These are phyloP conservation scores for Candida gigantensis DNA, from an alignment of 1,139 yeast species.

Conservation along the genomic window DNA sequence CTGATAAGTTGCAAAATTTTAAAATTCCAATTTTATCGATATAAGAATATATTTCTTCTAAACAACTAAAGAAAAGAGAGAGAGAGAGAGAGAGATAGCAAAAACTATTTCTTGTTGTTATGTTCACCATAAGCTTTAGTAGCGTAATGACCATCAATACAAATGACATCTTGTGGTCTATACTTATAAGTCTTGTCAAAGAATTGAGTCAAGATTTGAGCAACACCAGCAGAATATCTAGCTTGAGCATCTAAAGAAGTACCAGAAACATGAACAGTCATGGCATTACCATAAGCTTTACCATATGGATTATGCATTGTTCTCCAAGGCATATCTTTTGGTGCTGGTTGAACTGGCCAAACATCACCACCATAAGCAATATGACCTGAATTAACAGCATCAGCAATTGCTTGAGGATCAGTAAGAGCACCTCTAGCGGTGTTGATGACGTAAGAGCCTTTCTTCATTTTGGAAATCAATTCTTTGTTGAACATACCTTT, in stretches of 20 bases:
- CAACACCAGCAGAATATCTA: constrained; percentile 70
- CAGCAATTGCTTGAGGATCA: constrained; percentile 73
- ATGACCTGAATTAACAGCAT: constrained; percentile 67
- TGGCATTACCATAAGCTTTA: constrained; percentile 65
- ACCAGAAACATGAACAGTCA: constrained; percentile 84
- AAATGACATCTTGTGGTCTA: constrained; percentile 72
- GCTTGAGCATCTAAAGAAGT: constrained; percentile 79
- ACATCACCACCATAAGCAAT: constrained; percentile 83
- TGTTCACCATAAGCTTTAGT: constrained; percentile 54
- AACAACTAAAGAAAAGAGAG: no score
- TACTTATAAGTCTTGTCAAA: constrained; percentile 64
- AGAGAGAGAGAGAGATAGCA: no score
- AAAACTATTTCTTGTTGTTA: not conserved
- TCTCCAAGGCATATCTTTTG: constrained; percentile 77
- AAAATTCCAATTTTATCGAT: no score
- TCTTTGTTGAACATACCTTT: constrained; percentile 68
- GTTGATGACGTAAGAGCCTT: constrained; percentile 75
- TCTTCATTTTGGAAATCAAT: constrained; percentile 67
- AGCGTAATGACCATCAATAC: constrained; percentile 69
- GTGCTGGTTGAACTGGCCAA: constrained; percentile 82
- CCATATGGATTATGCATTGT: constrained; percentile 62
- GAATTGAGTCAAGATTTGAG: constrained; percentile 62
- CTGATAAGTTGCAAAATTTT: no score
- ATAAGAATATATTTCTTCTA: no score
- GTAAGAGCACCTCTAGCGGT: constrained; percentile 86